Conservation (phyloP, 495 filamentous ascomycete genomes). For the Tuber umbilicatum region DNA sequence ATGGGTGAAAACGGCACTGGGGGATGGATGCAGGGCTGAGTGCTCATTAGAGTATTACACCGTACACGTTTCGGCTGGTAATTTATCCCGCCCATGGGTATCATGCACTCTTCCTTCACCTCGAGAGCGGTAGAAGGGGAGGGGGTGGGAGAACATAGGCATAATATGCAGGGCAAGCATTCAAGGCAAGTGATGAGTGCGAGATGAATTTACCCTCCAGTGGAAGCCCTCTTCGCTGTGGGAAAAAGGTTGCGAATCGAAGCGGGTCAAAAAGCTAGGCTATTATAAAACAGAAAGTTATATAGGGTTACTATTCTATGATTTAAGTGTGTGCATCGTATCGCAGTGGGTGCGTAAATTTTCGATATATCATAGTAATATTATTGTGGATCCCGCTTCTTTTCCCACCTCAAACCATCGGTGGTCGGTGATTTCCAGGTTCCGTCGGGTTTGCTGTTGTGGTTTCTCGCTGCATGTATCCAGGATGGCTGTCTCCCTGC, state of each 20-base stretch:
- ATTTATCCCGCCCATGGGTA: neutral
- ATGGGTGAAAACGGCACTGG: neutral
- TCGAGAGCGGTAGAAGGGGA: neutral
- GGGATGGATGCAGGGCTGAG: neutral
- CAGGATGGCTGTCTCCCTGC: neutral
- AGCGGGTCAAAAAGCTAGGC: neutral
- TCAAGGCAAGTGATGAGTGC: neutral
- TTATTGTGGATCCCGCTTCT: neutral
- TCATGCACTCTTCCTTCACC: neutral
- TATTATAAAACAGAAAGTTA: neutral
- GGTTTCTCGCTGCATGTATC: neutral
- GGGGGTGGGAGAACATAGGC: neutral
- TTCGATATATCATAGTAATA: too few relatives aligned
- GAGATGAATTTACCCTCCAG: neutral
- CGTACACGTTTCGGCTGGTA: neutral
- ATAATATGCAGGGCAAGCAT: neutral
- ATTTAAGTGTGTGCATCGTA: neutral
- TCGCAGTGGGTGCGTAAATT: neutral
- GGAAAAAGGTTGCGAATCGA: neutral
- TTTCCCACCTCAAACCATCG: neutral
- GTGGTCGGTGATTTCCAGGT: neutral
- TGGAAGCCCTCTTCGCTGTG: neutral
- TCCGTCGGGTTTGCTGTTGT: neutral
- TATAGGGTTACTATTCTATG: neutral
- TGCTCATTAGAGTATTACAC: neutral